phyloP scores from a whole-genome alignment of 345 rosid genomes.

The Brassica cretica region DNA sequence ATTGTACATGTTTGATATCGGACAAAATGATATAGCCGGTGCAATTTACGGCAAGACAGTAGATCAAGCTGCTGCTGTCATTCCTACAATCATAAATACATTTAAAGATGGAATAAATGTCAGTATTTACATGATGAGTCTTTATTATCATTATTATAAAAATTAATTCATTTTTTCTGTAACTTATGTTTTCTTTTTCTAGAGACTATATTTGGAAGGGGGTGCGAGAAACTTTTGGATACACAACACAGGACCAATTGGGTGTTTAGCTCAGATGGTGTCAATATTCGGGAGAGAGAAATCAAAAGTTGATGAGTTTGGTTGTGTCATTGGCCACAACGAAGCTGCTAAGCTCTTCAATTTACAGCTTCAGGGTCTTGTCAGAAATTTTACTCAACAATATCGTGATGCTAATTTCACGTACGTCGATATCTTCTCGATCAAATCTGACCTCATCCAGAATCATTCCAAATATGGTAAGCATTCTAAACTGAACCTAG shows the following conservation, averaged over 20 bases:
- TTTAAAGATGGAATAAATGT: constrained; percentile 48
- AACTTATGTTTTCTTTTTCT: neutral
- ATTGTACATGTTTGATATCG: constrained; percentile 60
- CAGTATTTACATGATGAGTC: neutral
- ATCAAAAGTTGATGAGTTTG: constrained; percentile 43
- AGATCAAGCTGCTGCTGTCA: constrained; percentile 43
- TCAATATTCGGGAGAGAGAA: constrained; percentile 34
- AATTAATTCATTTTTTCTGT: neutral
- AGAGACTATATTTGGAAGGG: constrained; percentile 48
- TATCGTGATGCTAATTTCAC: constrained; percentile 47
- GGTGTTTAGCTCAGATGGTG: constrained; percentile 54
- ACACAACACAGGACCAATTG: constrained; percentile 77
- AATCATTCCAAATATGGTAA: constrained; percentile 48
- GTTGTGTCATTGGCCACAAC: constrained; percentile 53
- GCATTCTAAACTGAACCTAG: neutral
- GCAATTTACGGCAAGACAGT: constrained; percentile 40
- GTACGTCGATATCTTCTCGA: constrained; percentile 53
- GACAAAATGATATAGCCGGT: constrained; percentile 57
- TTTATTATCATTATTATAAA: neutral
- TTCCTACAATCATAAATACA: constrained; percentile 47
- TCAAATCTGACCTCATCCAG: constrained; percentile 50
- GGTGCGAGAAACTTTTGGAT: constrained; percentile 64
- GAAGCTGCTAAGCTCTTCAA: constrained; percentile 55
- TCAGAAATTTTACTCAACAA: constrained; percentile 39
- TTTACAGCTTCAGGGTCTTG: constrained; percentile 38